These are phyloP conservation scores for Tetraselmis chui DNA, from an alignment of 139 green algal genomes.

Conservation along the genomic window DNA sequence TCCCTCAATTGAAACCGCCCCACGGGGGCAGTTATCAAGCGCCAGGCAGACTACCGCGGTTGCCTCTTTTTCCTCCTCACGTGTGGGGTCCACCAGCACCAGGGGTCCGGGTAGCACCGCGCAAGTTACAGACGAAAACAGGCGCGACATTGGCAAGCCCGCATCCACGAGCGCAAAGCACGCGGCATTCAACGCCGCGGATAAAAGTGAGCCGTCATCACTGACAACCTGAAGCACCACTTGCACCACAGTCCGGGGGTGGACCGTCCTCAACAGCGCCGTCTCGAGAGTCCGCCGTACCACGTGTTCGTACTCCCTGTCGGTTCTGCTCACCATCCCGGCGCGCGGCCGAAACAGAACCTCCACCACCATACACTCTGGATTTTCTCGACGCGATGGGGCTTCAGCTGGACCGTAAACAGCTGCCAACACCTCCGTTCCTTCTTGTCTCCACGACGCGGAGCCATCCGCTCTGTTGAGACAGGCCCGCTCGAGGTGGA, in stretches of 20 bases:
- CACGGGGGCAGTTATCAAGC: not conserved
- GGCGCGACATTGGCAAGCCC: slow-evolving; percentile 45
- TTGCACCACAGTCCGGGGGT: not conserved
- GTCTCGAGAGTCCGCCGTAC: slow-evolving; percentile 35
- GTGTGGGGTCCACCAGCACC: not conserved
- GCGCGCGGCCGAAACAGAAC: slow-evolving; percentile 49
- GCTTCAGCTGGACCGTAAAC: slow-evolving; percentile 52
- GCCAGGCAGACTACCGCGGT: not conserved
- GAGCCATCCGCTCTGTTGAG: slow-evolving; percentile 56
- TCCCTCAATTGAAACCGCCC: not conserved
- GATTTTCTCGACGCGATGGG: slow-evolving; percentile 36
- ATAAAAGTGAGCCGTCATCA: slow-evolving; percentile 53
- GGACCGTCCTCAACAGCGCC: not conserved
- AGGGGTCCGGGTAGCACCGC: not conserved
- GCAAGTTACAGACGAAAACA: slow-evolving; percentile 22
- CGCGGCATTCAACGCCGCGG: slow-evolving; percentile 58
- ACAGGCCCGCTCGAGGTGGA: not conserved
- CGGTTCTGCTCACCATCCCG: slow-evolving; percentile 14
- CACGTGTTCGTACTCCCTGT: slow-evolving; percentile 40
- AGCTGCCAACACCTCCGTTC: slow-evolving; percentile 47
- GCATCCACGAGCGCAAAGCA: slow-evolving; percentile 64
- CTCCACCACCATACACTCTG: slow-evolving; percentile 48
- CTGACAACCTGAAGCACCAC: slow-evolving; percentile 43
- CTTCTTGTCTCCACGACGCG: slow-evolving; percentile 51
- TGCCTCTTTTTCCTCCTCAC: not conserved